Base-by-base conservation (phyloP, 2,329 filamentous ascomycete genomes). In the Nemania bipapillata region DNA sequence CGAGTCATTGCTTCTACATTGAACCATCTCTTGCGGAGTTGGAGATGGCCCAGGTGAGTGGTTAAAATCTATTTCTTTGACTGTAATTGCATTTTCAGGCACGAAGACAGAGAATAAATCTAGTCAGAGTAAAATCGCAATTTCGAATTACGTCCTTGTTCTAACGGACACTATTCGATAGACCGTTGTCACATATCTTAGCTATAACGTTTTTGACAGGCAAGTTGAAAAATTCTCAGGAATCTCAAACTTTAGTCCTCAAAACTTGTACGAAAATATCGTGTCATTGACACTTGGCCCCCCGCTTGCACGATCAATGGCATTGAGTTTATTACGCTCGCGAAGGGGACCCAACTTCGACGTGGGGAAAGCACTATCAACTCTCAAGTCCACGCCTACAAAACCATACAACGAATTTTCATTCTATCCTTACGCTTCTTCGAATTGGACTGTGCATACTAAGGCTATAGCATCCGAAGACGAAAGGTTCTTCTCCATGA, bases 31-130 rank as follows among this genome's bases (percentile, higher is more conserved):
- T 47, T 49, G 61, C 61, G 20, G 28, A 50, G 26, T 7, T 57
- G 53, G 61, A 64, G 17, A 64, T 64, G 42, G 52, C 40, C n/a
- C 40, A 45, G 40, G 40, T 45, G 40, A 45, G 40, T 45, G 15
- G 8, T n/a, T n/a, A 45, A n/a, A n/a, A n/a, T n/a, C n/a, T n/a
- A n/a, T n/a, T n/a, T n/a, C n/a, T n/a, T n/a, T n/a, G n/a, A n/a
- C n/a, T n/a, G n/a, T n/a, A n/a, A n/a, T n/a, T n/a, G n/a, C n/a
- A n/a, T n/a, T n/a, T n/a, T n/a, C n/a, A n/a, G n/a, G n/a, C n/a
- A n/a, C n/a, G n/a, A n/a, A n/a, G n/a, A n/a, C n/a, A n/a, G n/a
- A 6, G 37, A 40, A 6, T 8, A 40, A 6, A 40, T 15, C 11
- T 15, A 12, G 3, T 40, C 11, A 12, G 6, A 12, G 17, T 40